Evolutionary conservation across 345 rosid species (phyloP).

Genomic region (Excoecaria agallocha): DNA sequence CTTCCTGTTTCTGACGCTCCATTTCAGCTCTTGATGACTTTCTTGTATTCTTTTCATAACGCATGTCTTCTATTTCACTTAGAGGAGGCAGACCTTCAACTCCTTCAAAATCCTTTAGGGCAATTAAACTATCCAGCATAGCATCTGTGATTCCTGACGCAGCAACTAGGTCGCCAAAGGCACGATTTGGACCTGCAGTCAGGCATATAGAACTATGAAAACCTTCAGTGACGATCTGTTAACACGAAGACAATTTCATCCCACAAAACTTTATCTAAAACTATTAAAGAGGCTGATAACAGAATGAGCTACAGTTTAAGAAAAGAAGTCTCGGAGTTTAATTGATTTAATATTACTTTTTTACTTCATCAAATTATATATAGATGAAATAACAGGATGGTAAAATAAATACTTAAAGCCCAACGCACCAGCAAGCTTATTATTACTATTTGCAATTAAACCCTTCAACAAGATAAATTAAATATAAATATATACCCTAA

Average conservation of each 20-base stretch:
- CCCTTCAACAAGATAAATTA: neutral
- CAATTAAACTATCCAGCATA: slow-evolving; percentile 91
- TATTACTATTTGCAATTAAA: neutral
- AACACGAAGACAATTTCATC: neutral
- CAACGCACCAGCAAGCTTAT: neutral
- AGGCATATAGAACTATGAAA: slow-evolving; percentile 12
- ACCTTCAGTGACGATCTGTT: neutral
- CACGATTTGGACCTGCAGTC: slow-evolving; percentile 73
- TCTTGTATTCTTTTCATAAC: slow-evolving; percentile 62
- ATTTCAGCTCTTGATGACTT: slow-evolving; percentile 75
- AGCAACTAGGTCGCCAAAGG: slow-evolving; percentile 89
- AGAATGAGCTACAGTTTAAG: neutral
- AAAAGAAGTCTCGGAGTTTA: neutral
- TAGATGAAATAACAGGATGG: neutral
- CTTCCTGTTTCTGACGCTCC: slow-evolving; percentile 88
- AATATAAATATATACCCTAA: neutral
- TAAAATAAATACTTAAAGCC: neutral
- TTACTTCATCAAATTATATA: neutral
- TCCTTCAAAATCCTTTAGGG: slow-evolving; percentile 77
- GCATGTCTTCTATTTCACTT: slow-evolving; percentile 71
- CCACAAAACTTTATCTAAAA: neutral
- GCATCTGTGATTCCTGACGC: slow-evolving; percentile 90
- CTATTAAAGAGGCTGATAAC: neutral
- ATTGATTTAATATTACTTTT: neutral
- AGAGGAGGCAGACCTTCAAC: slow-evolving; percentile 83